A percentile compares a stretch with the other conserved stretches of the same genome.
These are phyloP conservation scores for Cryptococcus jaspeensis DNA, from an alignment of 1,284 basidiomycete species.

Conservation along the genomic window DNA sequence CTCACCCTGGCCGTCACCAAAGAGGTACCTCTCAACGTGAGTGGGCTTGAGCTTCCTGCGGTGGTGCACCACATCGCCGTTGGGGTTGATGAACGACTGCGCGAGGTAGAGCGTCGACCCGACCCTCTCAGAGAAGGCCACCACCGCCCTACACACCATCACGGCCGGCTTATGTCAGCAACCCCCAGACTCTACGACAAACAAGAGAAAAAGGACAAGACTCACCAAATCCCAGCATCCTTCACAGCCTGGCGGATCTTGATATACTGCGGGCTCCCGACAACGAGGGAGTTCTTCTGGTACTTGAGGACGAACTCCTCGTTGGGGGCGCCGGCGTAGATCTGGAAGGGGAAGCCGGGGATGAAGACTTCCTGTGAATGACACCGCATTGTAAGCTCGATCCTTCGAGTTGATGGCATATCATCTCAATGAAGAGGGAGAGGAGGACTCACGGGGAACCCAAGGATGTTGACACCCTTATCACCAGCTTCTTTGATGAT, in stretches of 20 bases:
- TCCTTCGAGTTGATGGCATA: no score
- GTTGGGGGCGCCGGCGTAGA: conserved; percentile 10
- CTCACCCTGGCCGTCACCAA: conserved; percentile 14
- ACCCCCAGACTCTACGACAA: background rate
- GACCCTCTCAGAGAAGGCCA: conserved; percentile 14
- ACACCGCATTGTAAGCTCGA: no score
- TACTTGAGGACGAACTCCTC: conserved; percentile 13
- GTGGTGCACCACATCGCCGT: conserved; percentile 11
- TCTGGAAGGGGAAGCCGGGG: conserved; percentile 13
- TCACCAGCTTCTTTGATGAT: conserved; percentile 15
- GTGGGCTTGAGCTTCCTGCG: conserved; percentile 19
- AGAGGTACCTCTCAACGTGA: conserved; percentile 17
- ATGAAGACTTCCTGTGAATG: conserved; percentile 12
- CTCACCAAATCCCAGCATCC: conserved; percentile 12
- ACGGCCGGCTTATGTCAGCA: conserved; percentile 2
- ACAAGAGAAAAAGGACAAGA: background rate
- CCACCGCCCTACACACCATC: conserved; percentile 11
- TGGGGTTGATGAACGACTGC: conserved; percentile 12
- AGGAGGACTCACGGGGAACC: conserved; percentile 10
- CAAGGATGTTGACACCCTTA: conserved; percentile 13
- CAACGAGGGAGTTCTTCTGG: conserved; percentile 15
- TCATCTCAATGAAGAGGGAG: background rate
- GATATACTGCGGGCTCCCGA: conserved; percentile 14
- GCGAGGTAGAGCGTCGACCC: conserved; percentile 17
- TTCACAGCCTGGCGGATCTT: conserved; percentile 9